These are phyloP conservation scores for Salisapilia sapeloensis DNA, from an alignment of 352 stramenopile species.

Conservation along the genomic window DNA sequence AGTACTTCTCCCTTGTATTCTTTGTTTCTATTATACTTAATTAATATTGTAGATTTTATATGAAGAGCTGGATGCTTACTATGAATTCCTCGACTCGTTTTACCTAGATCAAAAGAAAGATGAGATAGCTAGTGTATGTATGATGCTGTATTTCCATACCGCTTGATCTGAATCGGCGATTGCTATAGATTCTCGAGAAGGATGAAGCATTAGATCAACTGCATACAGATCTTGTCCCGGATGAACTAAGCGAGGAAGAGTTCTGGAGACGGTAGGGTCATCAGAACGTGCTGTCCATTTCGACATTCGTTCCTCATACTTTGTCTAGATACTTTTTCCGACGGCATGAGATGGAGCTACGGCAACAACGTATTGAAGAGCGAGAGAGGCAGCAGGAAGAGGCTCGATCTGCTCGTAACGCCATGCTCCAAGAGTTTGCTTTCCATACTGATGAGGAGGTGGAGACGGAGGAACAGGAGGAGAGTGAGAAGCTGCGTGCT, in stretches of 20 bases:
- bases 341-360: conserved; percentile 19
- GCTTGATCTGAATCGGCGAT: neutral
- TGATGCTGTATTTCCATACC: neutral
- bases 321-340: conserved; percentile 48
- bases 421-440: conserved; percentile 11
- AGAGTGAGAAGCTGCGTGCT: conserved; percentile 3
- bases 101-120: conserved; percentile 44
- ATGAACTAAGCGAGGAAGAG: conserved; percentile 63
- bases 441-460: conserved; percentile 19
- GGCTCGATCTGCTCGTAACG: conserved; percentile 5
- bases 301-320: neutral
- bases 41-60: conserved; percentile 32
- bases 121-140: conserved; percentile 32
- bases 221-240: conserved; percentile 52
- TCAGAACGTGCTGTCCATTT: neutral
- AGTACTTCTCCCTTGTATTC: conserved; percentile 6
- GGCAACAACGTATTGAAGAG: conserved; percentile 13
- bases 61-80: conserved; percentile 57
- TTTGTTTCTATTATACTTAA: neutral
- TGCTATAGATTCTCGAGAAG: conserved; percentile 18
- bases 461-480: conserved; percentile 9
- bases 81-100: conserved; percentile 44
- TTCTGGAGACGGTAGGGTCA: conserved; percentile 65
- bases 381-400: conserved; percentile 15
- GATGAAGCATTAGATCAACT: conserved; percentile 32